Conservation (phyloP, 441 rosid genomes). For the Erysimum pusillum region DNA sequence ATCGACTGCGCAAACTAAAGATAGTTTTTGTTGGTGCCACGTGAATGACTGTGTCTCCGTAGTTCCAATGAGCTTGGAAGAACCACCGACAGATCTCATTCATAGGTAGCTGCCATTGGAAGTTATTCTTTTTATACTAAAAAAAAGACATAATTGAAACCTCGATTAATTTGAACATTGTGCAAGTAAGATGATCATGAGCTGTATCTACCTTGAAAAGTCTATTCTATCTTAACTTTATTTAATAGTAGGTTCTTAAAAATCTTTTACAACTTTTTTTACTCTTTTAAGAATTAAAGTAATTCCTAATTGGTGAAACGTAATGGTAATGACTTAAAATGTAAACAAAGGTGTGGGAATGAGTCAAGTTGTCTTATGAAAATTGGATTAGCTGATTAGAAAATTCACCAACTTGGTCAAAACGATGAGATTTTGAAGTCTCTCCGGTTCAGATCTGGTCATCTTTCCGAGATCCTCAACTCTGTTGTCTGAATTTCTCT, state of each 20-base stretch:
- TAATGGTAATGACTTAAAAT: constrained; percentile 13
- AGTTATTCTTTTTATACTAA: neutral
- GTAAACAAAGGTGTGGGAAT: constrained; percentile 18
- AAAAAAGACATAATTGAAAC: neutral
- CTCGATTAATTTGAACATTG: no score
- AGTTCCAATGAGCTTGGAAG: constrained; percentile 38
- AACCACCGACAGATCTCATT: constrained; percentile 37
- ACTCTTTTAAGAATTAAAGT: neutral
- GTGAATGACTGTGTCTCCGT: constrained; percentile 8
- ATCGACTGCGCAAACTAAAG: no score
- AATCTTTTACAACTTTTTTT: neutral
- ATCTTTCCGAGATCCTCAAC: constrained; percentile 25
- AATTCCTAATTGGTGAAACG: neutral
- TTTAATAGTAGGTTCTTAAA: neutral
- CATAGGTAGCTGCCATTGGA: constrained; percentile 7
- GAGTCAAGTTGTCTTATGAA: constrained; percentile 39
- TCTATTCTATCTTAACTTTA: constrained; percentile 18
- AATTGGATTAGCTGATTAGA: constrained; percentile 16
- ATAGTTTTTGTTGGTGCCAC: constrained; percentile 5
- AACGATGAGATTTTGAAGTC: constrained; percentile 7
- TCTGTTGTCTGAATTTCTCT: constrained; percentile 24
- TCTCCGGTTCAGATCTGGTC: constrained; percentile 38
- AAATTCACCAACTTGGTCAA: constrained; percentile 42
- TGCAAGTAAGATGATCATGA: constrained; percentile 17
- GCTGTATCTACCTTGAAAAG: constrained; percentile 36